Base-by-base conservation (phyloP, 352 stramenopile species). In the Thalassiosira ordinaria region DNA sequence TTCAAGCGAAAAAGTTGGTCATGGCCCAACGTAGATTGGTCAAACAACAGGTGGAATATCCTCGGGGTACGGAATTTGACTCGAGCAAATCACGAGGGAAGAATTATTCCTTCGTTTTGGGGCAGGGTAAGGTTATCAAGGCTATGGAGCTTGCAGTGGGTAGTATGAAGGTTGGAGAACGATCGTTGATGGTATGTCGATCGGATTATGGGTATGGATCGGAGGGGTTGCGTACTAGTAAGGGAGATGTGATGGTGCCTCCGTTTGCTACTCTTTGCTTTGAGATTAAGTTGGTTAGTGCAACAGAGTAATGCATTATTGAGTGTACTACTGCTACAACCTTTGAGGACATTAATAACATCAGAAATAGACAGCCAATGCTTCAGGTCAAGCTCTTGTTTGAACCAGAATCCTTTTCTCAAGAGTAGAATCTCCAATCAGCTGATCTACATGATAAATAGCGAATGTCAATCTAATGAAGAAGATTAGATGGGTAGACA, bases 1-100 rank as follows among this genome's bases (percentile, higher is more conserved):
- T 91, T 39, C 62, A 85, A 73, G 78, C 74, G 31, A 91, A 91
- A 55, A 91, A 91, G 55, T 49, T 87, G 0, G 29, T 89, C 55
- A 89, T 91, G 85, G 85, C 85, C 5, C 46, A 69, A 27, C 78
- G 76, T 27, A 44, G 82, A 37, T 59, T 91, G 2, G 18, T 11
- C 27, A 87, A 72, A 18, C 53, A 71, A 24, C 46, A 57, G 13
- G 16, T 49, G 16, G 82, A 88, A 55, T 78, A 73, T 77, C 39
- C 69, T 27, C 4, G 46, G n/a, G 81, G 78, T 22, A 62, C 41
- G 7, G 74, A 73, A 7, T 91, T 91, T 69, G 85, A 91, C 72
- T 87, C 81, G 1, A 86, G 80, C 31, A 26, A 20, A 41, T 16
- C 47, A 31, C 35, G 66, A 8, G 73, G 62, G 9, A 73, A 61